These are phyloP conservation scores for Hsuehochloa calcarea DNA, from an alignment of 176 grass and related monocot genomes.

Conservation along the genomic window DNA sequence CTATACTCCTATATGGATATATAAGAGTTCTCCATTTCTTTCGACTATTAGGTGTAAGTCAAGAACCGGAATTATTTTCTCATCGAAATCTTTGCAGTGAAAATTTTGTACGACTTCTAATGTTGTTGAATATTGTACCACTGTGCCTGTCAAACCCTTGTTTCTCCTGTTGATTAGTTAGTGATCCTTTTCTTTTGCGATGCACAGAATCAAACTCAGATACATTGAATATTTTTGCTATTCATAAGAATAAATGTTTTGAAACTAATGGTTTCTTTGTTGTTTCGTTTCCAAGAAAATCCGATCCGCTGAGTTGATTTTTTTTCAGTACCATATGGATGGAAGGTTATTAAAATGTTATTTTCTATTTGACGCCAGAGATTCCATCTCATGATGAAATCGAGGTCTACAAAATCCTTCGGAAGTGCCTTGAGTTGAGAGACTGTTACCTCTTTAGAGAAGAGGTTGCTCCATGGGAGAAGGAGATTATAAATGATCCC, in stretches of 20 bases:
- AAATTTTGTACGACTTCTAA: background rate
- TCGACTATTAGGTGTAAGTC: constrained; percentile 1
- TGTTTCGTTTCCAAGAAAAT: constrained; percentile 13
- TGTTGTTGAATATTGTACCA: constrained; percentile 11
- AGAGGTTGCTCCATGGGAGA: constrained; percentile 87
- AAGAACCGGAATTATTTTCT: background rate
- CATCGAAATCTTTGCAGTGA: constrained; percentile 2
- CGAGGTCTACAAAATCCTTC: constrained; percentile 93
- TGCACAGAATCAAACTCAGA: background rate
- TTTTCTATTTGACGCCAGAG: constrained; percentile 54
- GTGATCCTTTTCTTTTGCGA: constrained; percentile 11
- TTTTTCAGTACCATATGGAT: constrained; percentile 15
- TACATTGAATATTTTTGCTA: constrained; percentile 11
- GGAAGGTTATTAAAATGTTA: constrained; percentile 18
- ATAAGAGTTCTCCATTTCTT: constrained; percentile 2
- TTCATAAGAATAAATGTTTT: constrained; percentile 19
- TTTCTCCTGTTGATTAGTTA: constrained; percentile 25
- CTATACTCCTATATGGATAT: constrained; percentile 23
- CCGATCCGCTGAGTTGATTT: constrained; percentile 7
- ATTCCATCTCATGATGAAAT: constrained; percentile 76
- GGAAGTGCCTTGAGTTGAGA: constrained; percentile 87
- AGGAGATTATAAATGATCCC: constrained; percentile 94
- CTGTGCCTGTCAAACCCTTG: background rate
- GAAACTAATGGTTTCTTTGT: background rate
- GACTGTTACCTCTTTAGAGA: constrained; percentile 84